These are phyloP conservation scores for Amaranthus palmeri DNA, from an alignment of 148 eudicot species.

Conservation along the genomic window DNA sequence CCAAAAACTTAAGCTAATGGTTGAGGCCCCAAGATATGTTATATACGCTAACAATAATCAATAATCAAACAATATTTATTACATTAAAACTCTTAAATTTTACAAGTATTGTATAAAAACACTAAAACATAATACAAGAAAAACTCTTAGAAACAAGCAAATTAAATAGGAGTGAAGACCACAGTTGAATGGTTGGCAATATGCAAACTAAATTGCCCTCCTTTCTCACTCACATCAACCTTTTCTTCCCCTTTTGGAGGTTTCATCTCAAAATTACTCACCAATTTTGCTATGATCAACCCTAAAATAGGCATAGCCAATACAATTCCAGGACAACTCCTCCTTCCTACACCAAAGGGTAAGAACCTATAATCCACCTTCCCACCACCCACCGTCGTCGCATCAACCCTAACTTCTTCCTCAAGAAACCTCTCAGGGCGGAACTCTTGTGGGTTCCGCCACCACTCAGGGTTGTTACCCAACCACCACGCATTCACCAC, in stretches of 20 bases:
- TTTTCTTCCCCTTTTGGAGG: slow-evolving; percentile 39
- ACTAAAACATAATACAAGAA: not conserved
- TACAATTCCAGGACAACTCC: slow-evolving; percentile 76
- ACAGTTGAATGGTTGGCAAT: slow-evolving; percentile 58
- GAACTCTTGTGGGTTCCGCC: slow-evolving; percentile 52
- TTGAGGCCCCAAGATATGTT: no score
- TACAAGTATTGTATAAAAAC: no score
- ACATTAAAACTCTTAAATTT: no score
- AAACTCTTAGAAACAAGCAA: no score
- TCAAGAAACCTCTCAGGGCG: slow-evolving; percentile 65
- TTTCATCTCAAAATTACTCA: slow-evolving; percentile 42
- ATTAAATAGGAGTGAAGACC: slow-evolving; percentile 38
- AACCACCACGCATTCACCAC: slow-evolving; percentile 81
- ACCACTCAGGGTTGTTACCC: slow-evolving; percentile 59
- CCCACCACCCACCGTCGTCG: slow-evolving; percentile 40
- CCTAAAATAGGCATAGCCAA: slow-evolving; percentile 69
- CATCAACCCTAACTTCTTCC: slow-evolving; percentile 41
- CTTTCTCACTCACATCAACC: slow-evolving; percentile 51
- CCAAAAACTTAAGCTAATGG: no score
- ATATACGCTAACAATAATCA: no score
- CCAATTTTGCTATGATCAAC: slow-evolving; percentile 39
- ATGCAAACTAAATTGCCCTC: slow-evolving; percentile 73
- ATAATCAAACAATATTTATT: no score
- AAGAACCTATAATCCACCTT: slow-evolving; percentile 54
- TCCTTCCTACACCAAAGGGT: slow-evolving; percentile 72